Base-by-base conservation (phyloP, 129 eudicot genomes). In the Oenanthe sinensis region DNA sequence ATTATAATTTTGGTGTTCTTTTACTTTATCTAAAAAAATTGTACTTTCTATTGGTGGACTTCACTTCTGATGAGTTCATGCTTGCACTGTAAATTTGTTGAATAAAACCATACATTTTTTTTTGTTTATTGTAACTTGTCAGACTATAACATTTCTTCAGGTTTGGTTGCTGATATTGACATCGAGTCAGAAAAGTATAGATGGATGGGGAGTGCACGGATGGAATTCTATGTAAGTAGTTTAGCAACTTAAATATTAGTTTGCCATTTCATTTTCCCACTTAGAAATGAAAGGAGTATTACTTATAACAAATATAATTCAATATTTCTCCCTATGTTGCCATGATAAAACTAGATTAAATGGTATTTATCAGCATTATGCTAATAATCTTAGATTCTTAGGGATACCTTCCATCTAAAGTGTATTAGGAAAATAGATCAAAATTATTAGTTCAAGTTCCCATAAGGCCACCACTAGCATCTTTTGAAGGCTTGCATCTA, bases 151-250 rank as follows among this genome's bases (percentile, higher is more conserved):
- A 44, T 58, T 45, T 43, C 36, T 75, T 85, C 83, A 95, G 98
- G 98, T 75, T 86, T 95, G 45, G 81, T 95, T 77, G 92, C 97
- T 44, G 98, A 95, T 81, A 95, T 91, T 68, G 97, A 95, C 83
- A 95, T 95, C 8, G 98, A 95, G 77, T 91, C 98, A 8, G 98
- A 95, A 87, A 95, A 88, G 74, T 95, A 89, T 80, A 89, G 97
- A 76, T 95, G 97, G 96, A 88, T 95, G 95, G 99, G 99, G 33
- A 85, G 91, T 83, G 96, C 97, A 82, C 89, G 97, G 6, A 22
- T 92, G 52, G 97, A 90, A 70, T 73, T 91, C 72, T 95, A 95
- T 85, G 99, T 92, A 81, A 83, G 90, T 83, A 74, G 4, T 67
- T 11, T 45, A 45, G 28, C 1, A 33, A 3, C 44, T 45, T n/a